Evolutionary conservation across 2,329 filamentous ascomycete genomes (phyloP).

Genomic region (Scedosporium dehoogii): DNA sequence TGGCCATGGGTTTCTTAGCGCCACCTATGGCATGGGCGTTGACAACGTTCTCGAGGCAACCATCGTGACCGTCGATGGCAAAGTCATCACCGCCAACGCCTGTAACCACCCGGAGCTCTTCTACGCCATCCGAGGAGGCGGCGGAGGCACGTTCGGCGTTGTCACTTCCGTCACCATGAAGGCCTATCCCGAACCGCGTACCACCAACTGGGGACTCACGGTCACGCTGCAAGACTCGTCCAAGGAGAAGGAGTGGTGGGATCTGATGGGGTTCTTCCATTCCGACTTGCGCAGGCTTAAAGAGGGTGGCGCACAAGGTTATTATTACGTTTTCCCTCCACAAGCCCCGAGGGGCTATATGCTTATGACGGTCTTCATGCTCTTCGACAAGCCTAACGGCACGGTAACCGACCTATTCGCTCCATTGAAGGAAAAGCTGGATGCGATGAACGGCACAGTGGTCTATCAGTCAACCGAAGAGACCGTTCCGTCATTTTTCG

Average conservation of each 20-base stretch:
- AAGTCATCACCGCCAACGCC: constrained; percentile 21
- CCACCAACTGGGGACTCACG: constrained; percentile 14
- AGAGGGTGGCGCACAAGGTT: constrained; percentile 5
- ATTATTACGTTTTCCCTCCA: constrained; percentile 3
- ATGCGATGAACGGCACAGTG: not conserved
- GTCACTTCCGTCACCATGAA: constrained; percentile 29
- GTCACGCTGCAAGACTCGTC: not conserved
- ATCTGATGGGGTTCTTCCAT: not conserved
- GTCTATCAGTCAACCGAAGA: not conserved
- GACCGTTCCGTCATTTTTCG: not conserved
- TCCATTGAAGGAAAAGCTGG: not conserved
- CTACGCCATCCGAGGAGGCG: constrained; percentile 29
- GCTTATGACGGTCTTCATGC: not conserved
- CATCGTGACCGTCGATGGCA: constrained; percentile 27
- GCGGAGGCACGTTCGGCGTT: constrained; percentile 20
- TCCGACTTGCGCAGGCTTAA: constrained; percentile 1
- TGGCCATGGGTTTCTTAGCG: constrained; percentile 27
- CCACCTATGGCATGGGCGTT: constrained; percentile 29
- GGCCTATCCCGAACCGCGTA: constrained; percentile 22
- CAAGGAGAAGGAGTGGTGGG: constrained; percentile 5
- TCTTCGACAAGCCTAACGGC: not conserved
- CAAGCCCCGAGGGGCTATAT: not conserved
- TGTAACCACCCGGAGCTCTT: constrained; percentile 25
- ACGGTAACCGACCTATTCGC: not conserved
- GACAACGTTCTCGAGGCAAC: constrained; percentile 33